These are phyloP conservation scores for Fragaria nilgerrensis DNA, from an alignment of 306 rosid species.

Conservation along the genomic window DNA sequence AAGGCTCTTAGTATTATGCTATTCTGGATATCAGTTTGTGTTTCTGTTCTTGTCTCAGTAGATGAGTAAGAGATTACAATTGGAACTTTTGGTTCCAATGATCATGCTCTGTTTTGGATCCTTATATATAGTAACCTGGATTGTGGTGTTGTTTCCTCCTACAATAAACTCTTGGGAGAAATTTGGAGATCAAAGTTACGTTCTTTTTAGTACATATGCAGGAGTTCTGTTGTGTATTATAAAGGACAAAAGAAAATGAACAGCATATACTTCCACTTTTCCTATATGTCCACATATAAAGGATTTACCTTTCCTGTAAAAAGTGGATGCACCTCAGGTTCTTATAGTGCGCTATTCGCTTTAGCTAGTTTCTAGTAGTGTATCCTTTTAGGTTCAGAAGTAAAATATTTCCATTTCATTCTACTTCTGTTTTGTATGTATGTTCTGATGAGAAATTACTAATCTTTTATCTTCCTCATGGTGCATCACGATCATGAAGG, in stretches of 20 bases:
- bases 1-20: neutral
- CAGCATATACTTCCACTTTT: constrained; percentile 13
- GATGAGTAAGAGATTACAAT: constrained; percentile 4
- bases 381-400: constrained; percentile 25
- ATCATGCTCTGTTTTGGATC: constrained; percentile 3
- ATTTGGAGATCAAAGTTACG: constrained; percentile 3
- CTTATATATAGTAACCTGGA: neutral
- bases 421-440: neutral
- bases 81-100: constrained; percentile 2
- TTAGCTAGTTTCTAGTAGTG: constrained; percentile 13
- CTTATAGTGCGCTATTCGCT: constrained; percentile 9
- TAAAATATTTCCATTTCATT: constrained; percentile 18
- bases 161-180: constrained; percentile 11
- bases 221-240: neutral
- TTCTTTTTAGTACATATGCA: neutral
- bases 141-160: neutral
- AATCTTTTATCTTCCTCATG: constrained; percentile 10
- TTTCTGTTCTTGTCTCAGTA: neutral
- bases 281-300: constrained; percentile 16
- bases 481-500: neutral
- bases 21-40: neutral
- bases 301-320: constrained; percentile 30
- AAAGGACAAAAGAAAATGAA: constrained; percentile 1
- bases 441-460: constrained; percentile 1
- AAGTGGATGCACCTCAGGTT: constrained; percentile 33